phyloP scores from a whole-genome alignment of 768 basidiomycete species.

The Tylopilus rubrobrunneus region DNA sequence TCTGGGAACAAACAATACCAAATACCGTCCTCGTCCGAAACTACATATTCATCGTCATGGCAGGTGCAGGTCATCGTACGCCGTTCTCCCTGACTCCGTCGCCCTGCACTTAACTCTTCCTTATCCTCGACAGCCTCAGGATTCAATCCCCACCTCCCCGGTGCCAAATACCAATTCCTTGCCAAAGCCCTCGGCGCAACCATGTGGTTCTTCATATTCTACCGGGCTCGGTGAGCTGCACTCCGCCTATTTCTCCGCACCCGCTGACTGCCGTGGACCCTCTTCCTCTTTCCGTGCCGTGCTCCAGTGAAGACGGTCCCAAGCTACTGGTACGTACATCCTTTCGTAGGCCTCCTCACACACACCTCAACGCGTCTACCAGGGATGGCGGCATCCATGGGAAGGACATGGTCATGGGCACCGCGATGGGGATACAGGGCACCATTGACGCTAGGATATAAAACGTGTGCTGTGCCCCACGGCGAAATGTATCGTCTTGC shows the following conservation, averaged over 20 bases:
- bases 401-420: conserved; percentile 54
- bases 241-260: background rate
- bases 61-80: conserved; percentile 30
- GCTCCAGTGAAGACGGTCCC: conserved; percentile 65
- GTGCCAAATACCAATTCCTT: conserved; percentile 70
- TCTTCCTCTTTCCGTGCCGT: background rate
- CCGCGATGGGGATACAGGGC: conserved; percentile 33
- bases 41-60: conserved; percentile 21
- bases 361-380: background rate
- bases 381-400: conserved; percentile 66
- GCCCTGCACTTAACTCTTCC: background rate
- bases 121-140: conserved; percentile 50
- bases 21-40: conserved; percentile 21
- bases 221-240: conserved; percentile 78
- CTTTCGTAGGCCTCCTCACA: background rate
- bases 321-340: conserved; percentile 55
- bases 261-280: background rate
- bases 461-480: conserved; percentile 5
- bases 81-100: background rate
- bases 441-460: conserved; percentile 32
- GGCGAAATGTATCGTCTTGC: conserved; percentile 7
- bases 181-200: conserved; percentile 84
- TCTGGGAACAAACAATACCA: conserved; percentile 20
- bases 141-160: conserved; percentile 86
- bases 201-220: conserved; percentile 99